A percentile compares a stretch with the other conserved stretches of the same genome.
Evolutionary conservation across 1,284 basidiomycete genomes (phyloP).

Genomic region (Cryptococcus amylolentus): DNA sequence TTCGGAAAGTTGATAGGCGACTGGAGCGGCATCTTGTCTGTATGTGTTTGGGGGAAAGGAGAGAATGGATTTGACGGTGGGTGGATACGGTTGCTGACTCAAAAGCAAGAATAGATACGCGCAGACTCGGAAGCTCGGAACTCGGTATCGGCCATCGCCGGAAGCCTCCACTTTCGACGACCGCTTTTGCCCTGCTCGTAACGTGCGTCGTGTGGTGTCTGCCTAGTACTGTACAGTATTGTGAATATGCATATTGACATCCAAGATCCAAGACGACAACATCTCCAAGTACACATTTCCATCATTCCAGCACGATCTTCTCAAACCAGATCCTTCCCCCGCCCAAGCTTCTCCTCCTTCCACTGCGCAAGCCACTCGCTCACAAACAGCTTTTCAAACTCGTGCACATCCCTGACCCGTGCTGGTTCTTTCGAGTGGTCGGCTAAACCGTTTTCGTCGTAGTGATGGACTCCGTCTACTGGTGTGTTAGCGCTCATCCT

Average conservation of each 20-base stretch:
- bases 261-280: too few species aligned
- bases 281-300: too few species aligned
- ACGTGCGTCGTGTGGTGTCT: too few species aligned
- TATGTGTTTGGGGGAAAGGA: neutral
- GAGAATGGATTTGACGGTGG: neutral
- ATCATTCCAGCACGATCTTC: too few species aligned
- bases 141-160: too few species aligned
- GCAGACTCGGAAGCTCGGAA: too few species aligned
- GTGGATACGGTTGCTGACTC: neutral
- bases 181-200: too few species aligned
- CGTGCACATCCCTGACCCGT: conserved; percentile 76
- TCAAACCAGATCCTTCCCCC: too few species aligned
- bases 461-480: conserved; percentile 80
- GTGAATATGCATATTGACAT: too few species aligned
- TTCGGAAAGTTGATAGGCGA: conserved; percentile 74
- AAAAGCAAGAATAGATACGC: neutral
- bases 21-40: conserved; percentile 26
- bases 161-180: too few species aligned
- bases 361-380: conserved; percentile 73
- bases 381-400: conserved; percentile 77
- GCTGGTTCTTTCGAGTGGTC: conserved; percentile 66
- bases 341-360: conserved; percentile 24
- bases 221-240: too few species aligned
- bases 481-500: conserved; percentile 10
- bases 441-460: conserved; percentile 74